Base-by-base conservation (phyloP, 2,329 filamentous ascomycete species). In the Pseudocercospora fijiensis region DNA sequence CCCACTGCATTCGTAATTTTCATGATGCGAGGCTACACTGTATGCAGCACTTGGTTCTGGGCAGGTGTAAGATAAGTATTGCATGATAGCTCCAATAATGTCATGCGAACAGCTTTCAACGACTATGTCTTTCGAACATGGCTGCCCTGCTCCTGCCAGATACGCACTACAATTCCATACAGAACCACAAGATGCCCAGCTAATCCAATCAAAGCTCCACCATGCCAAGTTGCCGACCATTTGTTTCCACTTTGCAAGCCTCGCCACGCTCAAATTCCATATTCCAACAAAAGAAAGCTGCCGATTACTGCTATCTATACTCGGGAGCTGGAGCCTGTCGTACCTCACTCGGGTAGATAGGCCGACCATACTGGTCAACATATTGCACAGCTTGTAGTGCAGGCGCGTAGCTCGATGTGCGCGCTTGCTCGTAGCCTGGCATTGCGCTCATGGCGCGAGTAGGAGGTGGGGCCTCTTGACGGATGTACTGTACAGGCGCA, bases 381-480 rank as follows among this genome's bases (percentile, higher is more conserved):
- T 80, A 82, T 22, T 78, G 63, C 52, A 74, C 71, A 43, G 64
- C 60, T 51, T 68, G 70, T 27, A 62, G 60, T 55, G 64, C 56
- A n/a, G 63, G 63, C n/a, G 53, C 53, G 28, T 56, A 56, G 28
- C 53, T 64, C 61, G 63, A 63, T 9, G 65, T 61, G n/a, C 63
- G 61, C 11, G 64, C 59, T 53, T 71, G 69, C 28, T 75, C 74
- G 16, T 67, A 62, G 2, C 69, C 71, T 33, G 73, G 79, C 62
- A 78, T 73, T 33, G 80, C 76, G 63, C 79, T 82, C 56, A 80
- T 74, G 11, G 73, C 71, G 45, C 72, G 76, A 72, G 59, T 73
- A 47, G 61, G 64, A 30, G 65, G 65, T n/a, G 63, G 37, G 18
- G 64, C 45, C 3, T 69, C 68, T 13, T 67, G 66, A 37, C 67